phyloP scores from a whole-genome alignment of 2,329 filamentous ascomycete genomes.

The Raffaelea deltoideospora region DNA sequence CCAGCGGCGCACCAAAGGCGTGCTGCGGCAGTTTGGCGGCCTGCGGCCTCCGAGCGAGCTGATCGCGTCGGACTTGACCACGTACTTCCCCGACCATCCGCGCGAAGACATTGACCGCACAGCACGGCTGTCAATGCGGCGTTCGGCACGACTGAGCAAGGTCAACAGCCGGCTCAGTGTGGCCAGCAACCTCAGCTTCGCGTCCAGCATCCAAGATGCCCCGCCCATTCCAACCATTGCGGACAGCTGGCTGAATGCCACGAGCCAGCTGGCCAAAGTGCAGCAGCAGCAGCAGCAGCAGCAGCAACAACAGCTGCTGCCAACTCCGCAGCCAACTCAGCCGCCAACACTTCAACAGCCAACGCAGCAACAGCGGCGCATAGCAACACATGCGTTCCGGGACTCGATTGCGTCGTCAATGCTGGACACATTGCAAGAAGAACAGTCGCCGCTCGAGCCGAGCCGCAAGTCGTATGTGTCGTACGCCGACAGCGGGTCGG shows the following conservation, averaged over 20 bases:
- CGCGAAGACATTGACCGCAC: constrained; percentile 92
- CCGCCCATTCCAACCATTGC: constrained; percentile 92
- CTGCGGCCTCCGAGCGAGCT: constrained; percentile 89
- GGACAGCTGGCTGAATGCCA: constrained; percentile 70
- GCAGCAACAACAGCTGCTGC: neutral
- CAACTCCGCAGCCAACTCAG: too few relatives aligned
- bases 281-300: constrained; percentile 25
- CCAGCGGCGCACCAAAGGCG: constrained; percentile 30
- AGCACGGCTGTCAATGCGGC: constrained; percentile 77
- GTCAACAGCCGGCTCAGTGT: constrained; percentile 88
- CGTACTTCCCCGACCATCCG: constrained; percentile 92
- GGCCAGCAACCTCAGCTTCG: constrained; percentile 83
- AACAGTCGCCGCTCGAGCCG: constrained; percentile 64
- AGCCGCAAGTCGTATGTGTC: constrained; percentile 96
- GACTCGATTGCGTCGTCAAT: constrained; percentile 83
- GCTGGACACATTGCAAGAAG: constrained; percentile 80
- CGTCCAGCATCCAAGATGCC: constrained; percentile 82
- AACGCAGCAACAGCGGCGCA: neutral
- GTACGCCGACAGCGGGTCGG: constrained; percentile 60
- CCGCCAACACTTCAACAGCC: too few relatives aligned
- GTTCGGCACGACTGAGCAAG: constrained; percentile 80
- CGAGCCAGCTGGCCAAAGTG: constrained; percentile 35
- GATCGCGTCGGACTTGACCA: constrained; percentile 89
- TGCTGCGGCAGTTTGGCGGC: constrained; percentile 73
- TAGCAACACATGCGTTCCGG: constrained; percentile 48